Evolutionary conservation across 768 basidiomycete genomes (phyloP).

Genomic region (Amanita inopinata): DNA sequence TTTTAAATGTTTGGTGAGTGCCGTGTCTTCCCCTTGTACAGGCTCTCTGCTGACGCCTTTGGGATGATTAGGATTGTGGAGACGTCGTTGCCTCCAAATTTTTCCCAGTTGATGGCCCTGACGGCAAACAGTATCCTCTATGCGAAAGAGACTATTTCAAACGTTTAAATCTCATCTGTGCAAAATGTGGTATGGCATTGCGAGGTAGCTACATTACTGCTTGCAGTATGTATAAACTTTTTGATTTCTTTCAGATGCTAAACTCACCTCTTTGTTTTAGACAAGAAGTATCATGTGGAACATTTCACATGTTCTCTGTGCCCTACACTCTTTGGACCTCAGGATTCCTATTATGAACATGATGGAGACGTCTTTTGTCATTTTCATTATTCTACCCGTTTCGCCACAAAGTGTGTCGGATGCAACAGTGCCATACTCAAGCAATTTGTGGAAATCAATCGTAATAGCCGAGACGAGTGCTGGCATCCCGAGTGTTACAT

Average conservation of each 20-base stretch:
- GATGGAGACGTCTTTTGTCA: conserved; percentile 98
- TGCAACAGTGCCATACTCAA: conserved; percentile 96
- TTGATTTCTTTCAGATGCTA: conserved; percentile 8
- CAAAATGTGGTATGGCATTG: conserved; percentile 89
- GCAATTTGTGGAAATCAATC: conserved; percentile 99
- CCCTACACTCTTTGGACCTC: conserved; percentile 91
- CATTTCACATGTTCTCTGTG: conserved; percentile 99
- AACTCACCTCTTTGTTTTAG: conserved; percentile 33
- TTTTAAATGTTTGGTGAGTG: conserved; percentile 91
- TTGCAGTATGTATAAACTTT: conserved; percentile 58
- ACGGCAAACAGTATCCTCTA: conserved; percentile 85
- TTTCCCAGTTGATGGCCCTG: conserved; percentile 92
- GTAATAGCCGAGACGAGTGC: conserved; percentile 96
- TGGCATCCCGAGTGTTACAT: conserved; percentile 99
- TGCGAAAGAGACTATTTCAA: conserved; percentile 98
- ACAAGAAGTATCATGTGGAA: conserved; percentile 98
- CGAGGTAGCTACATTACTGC: conserved; percentile 99
- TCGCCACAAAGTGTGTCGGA: conserved; percentile 97
- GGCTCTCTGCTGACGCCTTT: conserved; percentile 5
- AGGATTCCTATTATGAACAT: conserved; percentile 99
- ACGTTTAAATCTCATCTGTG: conserved; percentile 91
- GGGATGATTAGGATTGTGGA: conserved; percentile 72
- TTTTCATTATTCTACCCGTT: conserved; percentile 97
- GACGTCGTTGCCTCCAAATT: conserved; percentile 97
- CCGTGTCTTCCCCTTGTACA: conserved; percentile 6